Evolutionary conservation across 768 basidiomycete species (phyloP), one percentile per base, ranked within the genome.

Genomic region (Boletus speciosus): DNA sequence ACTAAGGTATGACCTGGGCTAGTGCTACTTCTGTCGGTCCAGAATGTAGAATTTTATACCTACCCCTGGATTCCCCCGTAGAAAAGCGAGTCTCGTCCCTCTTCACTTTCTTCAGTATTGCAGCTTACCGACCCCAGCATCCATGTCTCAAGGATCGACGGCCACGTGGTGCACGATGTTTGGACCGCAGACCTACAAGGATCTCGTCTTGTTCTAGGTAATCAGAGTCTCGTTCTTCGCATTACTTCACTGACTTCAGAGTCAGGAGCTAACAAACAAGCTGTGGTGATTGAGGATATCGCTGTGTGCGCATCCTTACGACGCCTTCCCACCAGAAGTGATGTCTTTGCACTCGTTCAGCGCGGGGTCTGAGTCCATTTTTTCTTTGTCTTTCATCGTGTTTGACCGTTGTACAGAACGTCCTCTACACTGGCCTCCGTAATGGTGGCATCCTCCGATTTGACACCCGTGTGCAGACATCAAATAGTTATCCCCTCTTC

Each of bases 301-400:
- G 78, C 80, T 34, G 52, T 60, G 2, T 61, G 72, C 31, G 54
- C 59, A 2, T 67, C 70, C 14, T 61, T 78, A 2, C 70, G 72
- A 49, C 61, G 68, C 54, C 64, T 88, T 10, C 67, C 74, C 27
- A 86, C 85, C 3, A 59, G 74, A 19, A 86, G 85, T 49, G 86
- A 88, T 60, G 82, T 87, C 0, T 81, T 89, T 57, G 68, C 85
- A 3, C 69, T 87, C n/a, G 65, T 74, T 44, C 83, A 83, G 60
- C 65, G 73, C 44, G 69, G 77, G 47, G 86, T 85, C 39, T 6
- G 74, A 61, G 9, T 32, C 37, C 7, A 0, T 27, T 9, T 25
- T 49, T 16, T 25, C 23, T 25, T 21, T 11, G 8, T 27, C 21
- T 23, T 19, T 31, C 53, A 6, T 40, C 43, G 0, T 12, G 15